Conservation (phyloP, 768 basidiomycete genomes). For the Nidularia sp. region DNA sequence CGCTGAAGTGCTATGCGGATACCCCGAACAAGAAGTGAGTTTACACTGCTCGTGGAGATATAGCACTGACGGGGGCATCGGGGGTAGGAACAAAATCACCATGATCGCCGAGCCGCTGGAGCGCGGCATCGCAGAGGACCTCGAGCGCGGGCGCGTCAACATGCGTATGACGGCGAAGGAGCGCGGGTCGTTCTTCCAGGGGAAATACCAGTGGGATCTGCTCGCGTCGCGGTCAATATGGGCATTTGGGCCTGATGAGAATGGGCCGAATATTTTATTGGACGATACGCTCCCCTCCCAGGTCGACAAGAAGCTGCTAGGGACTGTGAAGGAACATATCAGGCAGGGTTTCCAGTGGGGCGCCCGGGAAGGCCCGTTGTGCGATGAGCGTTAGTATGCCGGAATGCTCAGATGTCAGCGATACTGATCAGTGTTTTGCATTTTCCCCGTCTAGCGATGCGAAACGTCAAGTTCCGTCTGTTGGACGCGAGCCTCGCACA, state of each 20-base stretch:
- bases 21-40: constrained; percentile 97
- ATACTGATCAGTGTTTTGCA: not conserved
- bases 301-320: constrained; percentile 90
- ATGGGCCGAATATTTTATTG: constrained; percentile 87
- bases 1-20: constrained; percentile 97
- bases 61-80: constrained; percentile 4
- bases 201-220: constrained; percentile 97
- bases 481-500: constrained; percentile 89
- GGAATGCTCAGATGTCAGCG: not conserved
- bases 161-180: constrained; percentile 97
- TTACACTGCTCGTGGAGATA: not conserved
- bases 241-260: constrained; percentile 98
- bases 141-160: constrained; percentile 88
- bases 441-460: constrained; percentile 64
- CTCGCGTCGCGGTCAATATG: constrained; percentile 97
- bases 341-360: constrained; percentile 99
- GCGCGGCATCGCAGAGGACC: constrained; percentile 92
- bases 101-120: constrained; percentile 99
- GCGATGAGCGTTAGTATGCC: constrained; percentile 90
- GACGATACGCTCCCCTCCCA: constrained; percentile 97
- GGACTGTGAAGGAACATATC: constrained; percentile 88
- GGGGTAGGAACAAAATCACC: constrained; percentile 86
- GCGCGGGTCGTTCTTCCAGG: constrained; percentile 92
- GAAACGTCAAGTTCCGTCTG: constrained; percentile 97
- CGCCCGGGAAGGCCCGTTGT: constrained; percentile 93